phyloP scores from a whole-genome alignment of 2,329 filamentous ascomycete species.

The Emericellopsis cladophorae region DNA sequence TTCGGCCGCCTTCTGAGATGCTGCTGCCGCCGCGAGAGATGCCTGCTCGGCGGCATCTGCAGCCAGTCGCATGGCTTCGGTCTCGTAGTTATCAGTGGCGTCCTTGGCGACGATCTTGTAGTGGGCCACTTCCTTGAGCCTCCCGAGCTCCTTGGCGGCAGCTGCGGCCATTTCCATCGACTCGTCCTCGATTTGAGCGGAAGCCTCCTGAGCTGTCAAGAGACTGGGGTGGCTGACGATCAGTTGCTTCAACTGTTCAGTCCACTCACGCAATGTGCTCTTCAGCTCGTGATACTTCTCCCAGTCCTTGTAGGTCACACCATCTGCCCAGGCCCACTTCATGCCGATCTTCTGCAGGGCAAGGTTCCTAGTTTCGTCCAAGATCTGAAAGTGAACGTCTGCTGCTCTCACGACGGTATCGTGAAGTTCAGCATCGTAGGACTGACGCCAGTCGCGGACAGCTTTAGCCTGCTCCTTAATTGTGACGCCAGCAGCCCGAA shows the following conservation, averaged over 20 bases:
- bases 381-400: conserved; percentile 69
- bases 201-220: conserved; percentile 51
- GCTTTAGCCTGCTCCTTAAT: conserved; percentile 70
- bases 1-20: conserved; percentile 6
- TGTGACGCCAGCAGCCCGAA: conserved; percentile 55
- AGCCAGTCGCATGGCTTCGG: conserved; percentile 46
- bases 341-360: conserved; percentile 86
- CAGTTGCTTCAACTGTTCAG: conserved; percentile 64
- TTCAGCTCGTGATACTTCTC: conserved; percentile 84
- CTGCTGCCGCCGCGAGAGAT: conserved; percentile 6
- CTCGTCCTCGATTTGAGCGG: conserved; percentile 57
- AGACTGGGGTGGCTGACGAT: conserved; percentile 64
- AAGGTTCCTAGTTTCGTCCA: conserved; percentile 71
- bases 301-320: conserved; percentile 96
- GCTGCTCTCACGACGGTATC: conserved; percentile 58
- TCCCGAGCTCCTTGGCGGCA: conserved; percentile 66
- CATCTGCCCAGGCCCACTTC: conserved; percentile 92
- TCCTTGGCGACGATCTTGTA: conserved; percentile 76
- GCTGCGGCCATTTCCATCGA: conserved; percentile 71
- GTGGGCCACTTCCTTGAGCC: conserved; percentile 69
- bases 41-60: conserved; percentile 18
- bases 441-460: conserved; percentile 63
- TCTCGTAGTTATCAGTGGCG: conserved; percentile 65
- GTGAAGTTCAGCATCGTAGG: conserved; percentile 58
- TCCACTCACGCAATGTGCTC: conserved; percentile 73